Evolutionary conservation across 73 alveolate genomes (phyloP), one percentile per base, ranked within the genome.

Genomic region (Symbiodinium pilosum): DNA sequence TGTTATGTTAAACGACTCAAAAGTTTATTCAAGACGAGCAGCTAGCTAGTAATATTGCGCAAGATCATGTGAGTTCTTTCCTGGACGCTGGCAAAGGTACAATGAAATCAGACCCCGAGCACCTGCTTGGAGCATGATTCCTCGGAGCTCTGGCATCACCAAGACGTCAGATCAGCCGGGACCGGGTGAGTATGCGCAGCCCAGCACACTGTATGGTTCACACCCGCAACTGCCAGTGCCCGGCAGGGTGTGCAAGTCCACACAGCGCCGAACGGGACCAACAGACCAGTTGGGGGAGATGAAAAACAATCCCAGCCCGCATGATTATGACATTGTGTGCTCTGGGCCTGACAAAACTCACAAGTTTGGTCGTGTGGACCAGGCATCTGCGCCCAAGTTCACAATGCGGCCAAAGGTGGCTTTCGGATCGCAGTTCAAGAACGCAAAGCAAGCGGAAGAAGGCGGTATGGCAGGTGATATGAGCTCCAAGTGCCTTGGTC

Each of bases 181-280:
- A 18, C 91, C 91, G n/a, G 91, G 91, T 21, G 64, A 83, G 56
- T 83, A 83, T 11, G 54, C 59, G 38, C 91, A 83, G 59, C 91
- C 91, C 68, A 83, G 93, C 85, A 73, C 85, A 43, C 43, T 73
- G 44, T 73, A 73, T 34, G 85, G 93, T 4, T 84, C 93, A 32
- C 93, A 84, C 52, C 93, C 93, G n/a, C 93, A 84, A 51, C 43
- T 84, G 47, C 93, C 93, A 26, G 93, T 84, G 28, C 93, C 93
- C 7, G 93, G 93, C 43, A 20, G 93, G 47, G 34, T 84, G 16
- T 84, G 93, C 73, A 84, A 84, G 77, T 84, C 93, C 28, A 84
- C 93, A 16, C 93, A 84, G 75, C 39, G 93, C 43, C 52, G 93
- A 18, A 84, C 93, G 24, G 93, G 93, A 6, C 93, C 93, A 9